Evolutionary conservation across 1,284 basidiomycete species (phyloP).

Genomic region (Pseudozyma tsukubaensis): DNA sequence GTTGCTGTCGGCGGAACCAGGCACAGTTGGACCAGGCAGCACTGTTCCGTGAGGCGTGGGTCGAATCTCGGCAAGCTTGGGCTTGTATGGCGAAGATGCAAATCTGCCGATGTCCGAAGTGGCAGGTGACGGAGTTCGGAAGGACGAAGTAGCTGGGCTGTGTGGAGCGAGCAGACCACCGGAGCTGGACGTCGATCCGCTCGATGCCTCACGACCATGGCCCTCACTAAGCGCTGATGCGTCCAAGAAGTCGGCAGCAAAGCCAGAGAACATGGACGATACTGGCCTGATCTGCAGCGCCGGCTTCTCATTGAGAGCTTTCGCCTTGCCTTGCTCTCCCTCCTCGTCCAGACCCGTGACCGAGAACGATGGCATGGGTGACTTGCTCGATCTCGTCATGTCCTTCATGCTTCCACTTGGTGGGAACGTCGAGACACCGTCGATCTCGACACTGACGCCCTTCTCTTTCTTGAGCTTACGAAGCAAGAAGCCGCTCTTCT

Average conservation of each 20-base stretch:
- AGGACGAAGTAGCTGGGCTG: constrained; percentile 31
- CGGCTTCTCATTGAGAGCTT: constrained; percentile 28
- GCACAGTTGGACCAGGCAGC: constrained; percentile 36
- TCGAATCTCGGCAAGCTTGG: constrained; percentile 32
- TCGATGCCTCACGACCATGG: constrained; percentile 23
- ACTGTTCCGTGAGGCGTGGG: constrained; percentile 31
- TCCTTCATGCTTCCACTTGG: constrained; percentile 29
- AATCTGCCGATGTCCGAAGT: constrained; percentile 15
- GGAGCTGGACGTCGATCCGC: constrained; percentile 24
- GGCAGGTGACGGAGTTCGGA: constrained; percentile 27
- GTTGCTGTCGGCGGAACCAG: constrained; percentile 41
- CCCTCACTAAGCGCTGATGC: constrained; percentile 37
- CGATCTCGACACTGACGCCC: constrained; percentile 37
- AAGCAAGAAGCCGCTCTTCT: constrained; percentile 59
- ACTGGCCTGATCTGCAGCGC: constrained; percentile 55
- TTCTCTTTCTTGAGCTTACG: constrained; percentile 60
- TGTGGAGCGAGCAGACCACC: constrained; percentile 39
- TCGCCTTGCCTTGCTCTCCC: constrained; percentile 22
- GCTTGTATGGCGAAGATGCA: constrained; percentile 12
- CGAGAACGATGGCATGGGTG: constrained; percentile 50
- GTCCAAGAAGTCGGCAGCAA: constrained; percentile 53
- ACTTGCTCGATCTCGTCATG: constrained; percentile 17
- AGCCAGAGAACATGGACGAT: constrained; percentile 58
- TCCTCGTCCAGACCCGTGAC: constrained; percentile 38
- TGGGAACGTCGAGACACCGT: constrained; percentile 41